Evolutionary conservation across 768 basidiomycete species (phyloP).

Genomic region (Aureoboletus auriporus): DNA sequence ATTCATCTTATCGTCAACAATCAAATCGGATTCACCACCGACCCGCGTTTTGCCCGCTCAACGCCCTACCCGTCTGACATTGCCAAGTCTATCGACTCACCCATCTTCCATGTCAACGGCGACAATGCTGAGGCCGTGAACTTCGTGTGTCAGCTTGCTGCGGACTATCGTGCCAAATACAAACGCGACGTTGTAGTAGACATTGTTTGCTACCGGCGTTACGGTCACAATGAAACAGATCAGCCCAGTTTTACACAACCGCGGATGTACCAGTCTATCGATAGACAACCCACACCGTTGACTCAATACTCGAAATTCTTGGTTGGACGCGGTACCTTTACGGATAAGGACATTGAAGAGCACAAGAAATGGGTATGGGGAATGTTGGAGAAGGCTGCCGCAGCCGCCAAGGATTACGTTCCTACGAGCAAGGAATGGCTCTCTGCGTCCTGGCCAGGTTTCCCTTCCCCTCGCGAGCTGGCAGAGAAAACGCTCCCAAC

Average conservation of each 20-base stretch:
- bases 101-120: constrained; percentile 99
- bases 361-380: constrained; percentile 99
- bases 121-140: constrained; percentile 98
- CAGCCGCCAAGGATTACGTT: constrained; percentile 91
- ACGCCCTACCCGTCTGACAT: constrained; percentile 98
- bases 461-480: constrained; percentile 95
- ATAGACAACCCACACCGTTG: constrained; percentile 87
- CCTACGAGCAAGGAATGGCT: constrained; percentile 97
- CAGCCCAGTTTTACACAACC: constrained; percentile 99
- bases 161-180: constrained; percentile 96
- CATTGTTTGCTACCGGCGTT: constrained; percentile 97
- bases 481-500: constrained; percentile 92
- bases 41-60: constrained; percentile 94
- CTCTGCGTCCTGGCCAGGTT: constrained; percentile 96
- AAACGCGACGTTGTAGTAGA: constrained; percentile 99
- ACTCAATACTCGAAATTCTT: constrained; percentile 91
- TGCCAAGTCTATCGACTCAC: constrained; percentile 96
- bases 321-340: constrained; percentile 88
- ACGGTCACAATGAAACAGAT: constrained; percentile 99
- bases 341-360: constrained; percentile 93
- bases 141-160: constrained; percentile 96
- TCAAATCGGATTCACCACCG: constrained; percentile 99
- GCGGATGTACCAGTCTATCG: constrained; percentile 96
- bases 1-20: constrained; percentile 99
- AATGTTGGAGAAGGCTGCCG: constrained; percentile 95